Base-by-base conservation (phyloP, 2,329 filamentous ascomycete species). In the Penicillium sp. region DNA sequence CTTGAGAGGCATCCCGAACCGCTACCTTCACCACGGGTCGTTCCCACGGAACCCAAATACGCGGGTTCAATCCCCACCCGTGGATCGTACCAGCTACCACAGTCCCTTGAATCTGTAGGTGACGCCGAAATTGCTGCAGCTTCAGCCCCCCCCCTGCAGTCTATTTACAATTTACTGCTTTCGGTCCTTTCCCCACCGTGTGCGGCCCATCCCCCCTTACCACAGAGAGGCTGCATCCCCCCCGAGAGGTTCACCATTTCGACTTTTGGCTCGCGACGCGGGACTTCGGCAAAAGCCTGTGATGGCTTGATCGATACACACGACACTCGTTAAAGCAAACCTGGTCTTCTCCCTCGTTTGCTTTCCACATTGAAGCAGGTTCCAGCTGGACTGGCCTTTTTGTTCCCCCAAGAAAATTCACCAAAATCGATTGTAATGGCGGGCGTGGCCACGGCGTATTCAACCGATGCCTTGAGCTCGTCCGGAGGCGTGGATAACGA, bases 381-480 rank as follows among this genome's bases (percentile, higher is more conserved):
- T 65, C 60, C 68, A 71, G 69, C 68, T 70, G 67, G 66, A 55
- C 67, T 72, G 69, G 64, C 65, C 60, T 64, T 62, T 48, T 52
- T 61, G 51, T 23, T 29, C 26, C 21, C 33, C 46, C 45, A 42
- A 18, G 42, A 52, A 28, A 52, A 23, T 24, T 31, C 33, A 28
- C 39, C 44, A 47, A 36, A 42, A 41, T 49, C 45, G n/a, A 41
- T 50, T 54, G 67, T 66, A 63, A 75, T 75, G 73, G 72, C 71
- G 67, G 72, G 71, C 52, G 65, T 71, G 55, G 65, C 71, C 53
- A 72, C 72, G 53, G 70, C 70, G 36, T 71, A 69, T 62, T 67
- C 71, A 44, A 59, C 69, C 61, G 72, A 74, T 68, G 64, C 68
- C 61, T 65, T 73, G 69, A 59, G 67, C 58, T 69, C 71, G 49